Conservation (phyloP, 495 filamentous ascomycete species). For the Podospora comata region DNA sequence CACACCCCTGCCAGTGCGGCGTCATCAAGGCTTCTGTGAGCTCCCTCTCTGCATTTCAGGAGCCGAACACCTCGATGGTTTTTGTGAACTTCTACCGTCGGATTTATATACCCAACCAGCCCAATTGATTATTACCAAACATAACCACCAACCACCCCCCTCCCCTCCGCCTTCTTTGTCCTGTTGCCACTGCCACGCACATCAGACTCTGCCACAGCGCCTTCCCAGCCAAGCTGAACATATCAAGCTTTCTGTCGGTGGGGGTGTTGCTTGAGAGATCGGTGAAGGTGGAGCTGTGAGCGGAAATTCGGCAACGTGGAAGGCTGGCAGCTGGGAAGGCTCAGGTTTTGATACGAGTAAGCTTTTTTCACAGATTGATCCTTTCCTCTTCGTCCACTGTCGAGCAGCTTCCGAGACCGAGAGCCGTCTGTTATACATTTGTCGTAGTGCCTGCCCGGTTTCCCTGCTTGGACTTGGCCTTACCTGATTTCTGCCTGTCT, state of each 20-base stretch:
- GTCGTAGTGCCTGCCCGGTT: background rate
- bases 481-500: constrained; percentile 2
- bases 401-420: constrained; percentile 11
- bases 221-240: background rate
- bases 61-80: constrained; percentile 9
- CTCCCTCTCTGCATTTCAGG: constrained; percentile 9
- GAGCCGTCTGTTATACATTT: background rate
- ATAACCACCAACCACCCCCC: background rate
- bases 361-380: constrained; percentile 1
- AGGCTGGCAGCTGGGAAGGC: constrained; percentile 4
- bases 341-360: constrained; percentile 1
- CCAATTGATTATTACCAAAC: background rate
- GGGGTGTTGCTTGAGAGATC: background rate
- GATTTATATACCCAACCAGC: background rate
- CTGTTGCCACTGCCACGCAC: background rate
- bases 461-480: background rate
- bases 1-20: constrained; percentile 17
- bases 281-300: constrained; percentile 9
- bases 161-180: background rate
- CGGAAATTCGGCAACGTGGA: constrained; percentile 6
- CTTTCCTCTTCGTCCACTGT: constrained; percentile 1
- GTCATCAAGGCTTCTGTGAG: constrained; percentile 14
- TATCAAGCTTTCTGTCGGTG: constrained; percentile 4
- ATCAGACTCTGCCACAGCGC: background rate
- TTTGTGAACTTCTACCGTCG: background rate